Base-by-base conservation (phyloP, 352 stramenopile species). In the Discostella stelligera region DNA sequence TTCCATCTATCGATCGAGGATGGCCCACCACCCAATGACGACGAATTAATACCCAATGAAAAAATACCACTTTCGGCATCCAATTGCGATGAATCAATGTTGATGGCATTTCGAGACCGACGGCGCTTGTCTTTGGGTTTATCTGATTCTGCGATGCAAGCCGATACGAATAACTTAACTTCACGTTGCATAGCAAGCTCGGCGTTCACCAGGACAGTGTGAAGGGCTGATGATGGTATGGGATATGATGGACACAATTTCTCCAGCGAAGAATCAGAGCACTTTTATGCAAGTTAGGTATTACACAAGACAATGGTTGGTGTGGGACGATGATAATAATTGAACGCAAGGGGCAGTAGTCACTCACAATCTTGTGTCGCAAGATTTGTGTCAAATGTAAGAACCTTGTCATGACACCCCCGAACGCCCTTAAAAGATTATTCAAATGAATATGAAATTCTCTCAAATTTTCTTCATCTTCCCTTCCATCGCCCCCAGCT, bases 321-420 rank as follows among this genome's bases (percentile, higher is more conserved):
- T n/a, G n/a, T n/a, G n/a, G n/a, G n/a, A n/a, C n/a, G n/a, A n/a
- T n/a, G n/a, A n/a, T n/a, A n/a, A n/a, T n/a, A n/a, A n/a, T n/a
- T 54, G n/a, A 16, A 69, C 13, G 60, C 41, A 52, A 32, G 21
- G 25, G n/a, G 13, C n/a, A 46, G 4, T 59, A 46, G 41, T 9
- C 30, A 90, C 86, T 84, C 80, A 90, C 84, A 79, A 92, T 86
- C 16, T 86, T 82, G 55, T 90, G 81, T 32, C 87, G 82, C 73
- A 92, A 60, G 71, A 92, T 88, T 74, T 92, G 84, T 39, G 83
- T 67, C 73, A 92, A 82, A 80, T 92, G 87, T 9, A 79, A 66
- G 5, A 90, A 79, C 59, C 87, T 82, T 8, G 89, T 69, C 79
- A 89, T 80, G 1, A 92, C 83, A 61, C 83, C 85, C 30, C 79